These are phyloP conservation scores for Murraya paniculata DNA, from an alignment of 345 rosid genomes.

Conservation along the genomic window DNA sequence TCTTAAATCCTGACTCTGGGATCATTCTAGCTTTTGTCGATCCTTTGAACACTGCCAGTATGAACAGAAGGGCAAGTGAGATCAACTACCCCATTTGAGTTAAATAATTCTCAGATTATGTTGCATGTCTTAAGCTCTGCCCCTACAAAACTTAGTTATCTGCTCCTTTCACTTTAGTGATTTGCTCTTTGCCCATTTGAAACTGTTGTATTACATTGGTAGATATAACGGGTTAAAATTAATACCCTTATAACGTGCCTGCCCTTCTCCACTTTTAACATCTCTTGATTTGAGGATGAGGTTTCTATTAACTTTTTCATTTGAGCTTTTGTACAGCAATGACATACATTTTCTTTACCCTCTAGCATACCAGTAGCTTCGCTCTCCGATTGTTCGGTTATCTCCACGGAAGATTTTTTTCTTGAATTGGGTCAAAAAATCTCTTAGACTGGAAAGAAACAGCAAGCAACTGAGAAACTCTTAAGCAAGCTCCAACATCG, in stretches of 20 bases:
- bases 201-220: background rate
- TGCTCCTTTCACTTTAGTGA: too few species aligned
- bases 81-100: too few species aligned
- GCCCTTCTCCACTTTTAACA: slow-evolving; percentile 36
- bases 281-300: slow-evolving; percentile 22
- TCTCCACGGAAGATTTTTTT: slow-evolving; percentile 60
- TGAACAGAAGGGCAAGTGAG: slow-evolving; percentile 35
- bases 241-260: slow-evolving; percentile 41
- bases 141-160: slow-evolving; percentile 16
- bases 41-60: slow-evolving; percentile 49
- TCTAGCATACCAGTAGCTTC: slow-evolving; percentile 40
- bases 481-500: slow-evolving; percentile 43
- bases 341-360: slow-evolving; percentile 38
- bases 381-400: slow-evolving; percentile 31
- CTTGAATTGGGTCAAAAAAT: slow-evolving; percentile 66
- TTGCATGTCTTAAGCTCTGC: slow-evolving; percentile 13
- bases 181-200: too few species aligned
- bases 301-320: slow-evolving; percentile 56
- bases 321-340: slow-evolving; percentile 58
- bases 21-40: slow-evolving; percentile 50
- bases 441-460: slow-evolving; percentile 47
- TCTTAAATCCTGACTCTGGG: slow-evolving; percentile 50
- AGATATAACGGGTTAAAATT: slow-evolving; percentile 44
- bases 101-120: too few species aligned
- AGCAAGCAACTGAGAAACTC: slow-evolving; percentile 43